Evolutionary conservation across 441 rosid genomes (phyloP), one percentile per base, ranked within the genome.

Genomic region (Theobroma grandiflorum): DNA sequence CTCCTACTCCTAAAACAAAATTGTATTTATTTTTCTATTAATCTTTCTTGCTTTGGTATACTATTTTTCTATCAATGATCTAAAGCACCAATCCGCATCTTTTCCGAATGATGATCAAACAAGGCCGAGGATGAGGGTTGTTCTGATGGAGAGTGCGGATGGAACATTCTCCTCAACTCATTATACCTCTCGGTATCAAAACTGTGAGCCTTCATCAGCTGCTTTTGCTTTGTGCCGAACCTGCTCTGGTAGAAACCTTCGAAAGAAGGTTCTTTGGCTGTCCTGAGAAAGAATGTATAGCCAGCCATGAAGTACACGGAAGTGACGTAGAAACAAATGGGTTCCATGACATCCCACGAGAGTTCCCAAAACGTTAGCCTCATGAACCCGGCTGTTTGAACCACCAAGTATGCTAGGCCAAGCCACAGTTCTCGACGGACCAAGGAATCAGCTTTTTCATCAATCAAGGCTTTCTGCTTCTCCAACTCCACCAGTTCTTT

Each of bases 341-440:
- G 99, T 64, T 97, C 99, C 99, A 97, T 97, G 12, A 97, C 98
- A 20, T 97, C 99, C 99, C 99, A 97, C 0, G 98, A 86, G 20
- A 95, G 95, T 81, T 95, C 99, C 98, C 99, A 95, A 71, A 97
- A 97, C 0, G 99, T 97, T 5, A 97, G 89, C 91, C 99, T 89
- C 98, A 95, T 92, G 94, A 95, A 95, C 35, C 86, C 98, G 0
- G 89, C 92, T 3, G 99, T 97, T 85, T 97, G 99, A 64, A 87
- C 79, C 20, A 92, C 88, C 47, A 95, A 74, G 86, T 83, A 94
- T 47, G 89, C 94, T 0, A 97, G 89, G 8, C 99, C 99, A 4
- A 86, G 62, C 96, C 96, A 94, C 6, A 97, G 93, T 75, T 97
- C 99, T 45, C 84, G 81, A 3, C 92, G 89, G 35, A 91, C 99